Evolutionary conservation across 257 asterid species (phyloP), one percentile per base, ranked within the genome.

Genomic region (Oldenlandia corymbosa): DNA sequence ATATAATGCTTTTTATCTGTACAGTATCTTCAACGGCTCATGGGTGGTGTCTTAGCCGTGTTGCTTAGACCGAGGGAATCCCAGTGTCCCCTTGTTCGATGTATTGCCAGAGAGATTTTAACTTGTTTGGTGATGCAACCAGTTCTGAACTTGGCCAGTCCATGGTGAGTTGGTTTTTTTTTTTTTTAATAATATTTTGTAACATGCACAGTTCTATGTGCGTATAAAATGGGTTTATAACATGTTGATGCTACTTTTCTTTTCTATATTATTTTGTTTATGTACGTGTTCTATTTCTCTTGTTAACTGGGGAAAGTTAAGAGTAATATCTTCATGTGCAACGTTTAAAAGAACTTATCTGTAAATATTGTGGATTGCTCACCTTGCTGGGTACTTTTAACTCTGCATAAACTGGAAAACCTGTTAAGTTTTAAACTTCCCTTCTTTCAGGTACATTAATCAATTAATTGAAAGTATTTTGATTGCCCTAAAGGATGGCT

Each of bases 91-190:
- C 75, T 93, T 59, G 97, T 83, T 67, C 88, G 96, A 67, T 83
- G 96, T 83, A 83, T 93, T 79, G 90, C 97, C 60, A 88, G 99
- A 57, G 99, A 93, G 79, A 83, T 93, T 61, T 72, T 90, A 71
- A 88, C 97, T 58, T 90, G 95, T 76, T 80, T 93, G 84, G 99
- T 90, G 24, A 78, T 93, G 91, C 90, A 90, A 71, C 99, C 99
- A 68, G 47, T 93, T 59, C 72, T 93, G 94, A 88, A 84, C 81
- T 80, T 93, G 60, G 99, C 97, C 37, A 83, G 92, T 78, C 97
- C 99, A 16, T 62, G 55, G 97, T 93, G 80, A 84, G 97, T 78
- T 79, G 49, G 57, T 82, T 69, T 46, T 55, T 49, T 5, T 60
- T 20, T 5, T 30, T 58, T 8, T 30, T 30, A 18, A 16, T 9